Evolutionary conservation across 805 yeast genomes (phyloP).

Genomic region (Yarrowia sp.): DNA sequence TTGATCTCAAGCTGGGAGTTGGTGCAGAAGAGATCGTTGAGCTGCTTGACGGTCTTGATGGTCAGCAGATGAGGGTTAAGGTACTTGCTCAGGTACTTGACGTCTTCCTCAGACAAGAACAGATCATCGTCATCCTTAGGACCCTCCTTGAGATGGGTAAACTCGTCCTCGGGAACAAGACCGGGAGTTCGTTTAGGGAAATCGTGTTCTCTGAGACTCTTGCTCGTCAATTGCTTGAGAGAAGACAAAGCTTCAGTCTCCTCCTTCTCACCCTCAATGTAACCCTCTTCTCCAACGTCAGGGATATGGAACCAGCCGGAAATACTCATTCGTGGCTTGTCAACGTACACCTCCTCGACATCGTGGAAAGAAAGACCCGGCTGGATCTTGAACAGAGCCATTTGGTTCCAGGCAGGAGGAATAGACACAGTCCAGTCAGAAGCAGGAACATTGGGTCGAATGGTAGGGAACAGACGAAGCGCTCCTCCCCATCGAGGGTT

Average conservation of each 20-base stretch:
- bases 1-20: conserved; percentile 74
- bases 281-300: conserved; percentile 89
- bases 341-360: conserved; percentile 94
- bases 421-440: conserved; percentile 73
- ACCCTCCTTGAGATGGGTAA: conserved; percentile 29
- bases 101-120: conserved; percentile 54
- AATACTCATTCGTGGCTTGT: conserved; percentile 86
- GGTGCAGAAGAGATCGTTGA: conserved; percentile 63
- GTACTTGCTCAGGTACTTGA: conserved; percentile 58
- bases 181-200: conserved; percentile 64
- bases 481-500: conserved; percentile 94
- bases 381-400: conserved; percentile 93
- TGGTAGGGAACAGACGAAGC: conserved; percentile 81
- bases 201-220: conserved; percentile 78
- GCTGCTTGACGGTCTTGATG: conserved; percentile 51
- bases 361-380: conserved; percentile 98
- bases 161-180: conserved; percentile 19
- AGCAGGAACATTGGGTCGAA: conserved; percentile 87
- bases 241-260: conserved; percentile 76
- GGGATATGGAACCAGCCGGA: conserved; percentile 99
- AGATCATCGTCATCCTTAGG: conserved; percentile 39
- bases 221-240: conserved; percentile 77
- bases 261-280: conserved; percentile 80
- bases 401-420: conserved; percentile 93
- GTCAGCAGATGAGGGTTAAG: conserved; percentile 63